phyloP scores from a whole-genome alignment of 192 early-diverging fungal genomes.

The Phycomyces nitens region DNA sequence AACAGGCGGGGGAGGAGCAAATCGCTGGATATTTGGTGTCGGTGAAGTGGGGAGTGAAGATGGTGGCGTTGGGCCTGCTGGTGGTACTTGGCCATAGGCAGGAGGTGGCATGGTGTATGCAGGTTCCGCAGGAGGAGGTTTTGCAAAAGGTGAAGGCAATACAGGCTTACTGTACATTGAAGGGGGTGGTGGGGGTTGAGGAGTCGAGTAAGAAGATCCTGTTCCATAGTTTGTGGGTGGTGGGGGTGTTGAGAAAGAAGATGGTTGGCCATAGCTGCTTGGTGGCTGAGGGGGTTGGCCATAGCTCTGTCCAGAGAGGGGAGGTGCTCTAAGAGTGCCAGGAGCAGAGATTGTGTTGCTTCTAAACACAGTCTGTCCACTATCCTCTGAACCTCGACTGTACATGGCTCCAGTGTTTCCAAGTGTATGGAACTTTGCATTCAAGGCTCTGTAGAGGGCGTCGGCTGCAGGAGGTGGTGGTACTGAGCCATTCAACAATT shows the following conservation, averaged over 20 bases:
- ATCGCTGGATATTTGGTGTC: too few species aligned
- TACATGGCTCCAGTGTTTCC: slow-evolving; percentile 25
- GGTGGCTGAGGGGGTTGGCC: neutral
- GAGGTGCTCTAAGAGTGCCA: slow-evolving; percentile 21
- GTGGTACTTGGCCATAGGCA: neutral
- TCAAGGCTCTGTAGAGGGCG: slow-evolving; percentile 70
- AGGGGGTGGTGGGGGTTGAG: neutral
- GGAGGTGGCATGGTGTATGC: too few species aligned
- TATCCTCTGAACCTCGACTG: neutral
- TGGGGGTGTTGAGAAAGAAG: too few species aligned
- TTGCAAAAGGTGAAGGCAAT: too few species aligned
- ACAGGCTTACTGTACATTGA: too few species aligned
- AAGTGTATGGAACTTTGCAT: slow-evolving; percentile 33
- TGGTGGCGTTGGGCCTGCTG: slow-evolving; percentile 17
- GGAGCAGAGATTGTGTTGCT: slow-evolving; percentile 24
- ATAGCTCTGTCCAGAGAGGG: too few species aligned
- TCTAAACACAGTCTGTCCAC: neutral
- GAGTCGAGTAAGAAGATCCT: too few species aligned
- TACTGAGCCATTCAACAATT: slow-evolving; percentile 77
- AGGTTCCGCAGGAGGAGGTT: too few species aligned
- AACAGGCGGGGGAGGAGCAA: slow-evolving; percentile 36
- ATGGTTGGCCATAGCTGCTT: too few species aligned
- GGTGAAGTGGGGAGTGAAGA: too few species aligned
- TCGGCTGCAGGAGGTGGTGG: slow-evolving; percentile 79
- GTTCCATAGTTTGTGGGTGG: too few species aligned